Conservation (phyloP, 108 stramenopile genomes). For the Pseudonitzschia pungens region DNA sequence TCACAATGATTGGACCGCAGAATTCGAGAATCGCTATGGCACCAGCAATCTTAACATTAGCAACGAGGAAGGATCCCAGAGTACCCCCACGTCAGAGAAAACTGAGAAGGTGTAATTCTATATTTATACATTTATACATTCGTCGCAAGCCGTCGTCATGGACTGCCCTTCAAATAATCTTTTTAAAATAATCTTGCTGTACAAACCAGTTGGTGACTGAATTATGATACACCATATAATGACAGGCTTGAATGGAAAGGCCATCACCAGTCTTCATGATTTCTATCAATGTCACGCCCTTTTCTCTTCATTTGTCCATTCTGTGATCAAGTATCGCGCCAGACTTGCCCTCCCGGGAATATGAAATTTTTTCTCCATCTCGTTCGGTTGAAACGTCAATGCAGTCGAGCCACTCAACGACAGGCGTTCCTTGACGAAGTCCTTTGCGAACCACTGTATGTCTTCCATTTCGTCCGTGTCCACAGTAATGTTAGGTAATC, state of each 20-base stretch:
- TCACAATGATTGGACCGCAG: too few species aligned
- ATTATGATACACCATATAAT: too few species aligned
- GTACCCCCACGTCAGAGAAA: too few species aligned
- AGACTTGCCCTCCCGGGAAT: slow-evolving; percentile 32
- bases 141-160: too few species aligned
- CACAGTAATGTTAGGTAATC: slow-evolving; percentile 15
- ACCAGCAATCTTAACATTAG: not conserved
- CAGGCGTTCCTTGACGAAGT: slow-evolving; percentile 22
- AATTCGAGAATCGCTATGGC: not conserved
- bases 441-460: slow-evolving; percentile 26
- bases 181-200: too few species aligned
- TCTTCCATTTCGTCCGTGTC: slow-evolving; percentile 35
- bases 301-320: slow-evolving; percentile 21
- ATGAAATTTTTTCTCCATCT: slow-evolving; percentile 25
- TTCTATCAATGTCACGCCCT: too few species aligned
- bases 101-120: too few species aligned
- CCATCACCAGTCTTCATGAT: too few species aligned
- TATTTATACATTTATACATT: too few species aligned
- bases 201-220: too few species aligned
- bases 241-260: too few species aligned
- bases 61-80: not conserved
- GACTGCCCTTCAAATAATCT: too few species aligned
- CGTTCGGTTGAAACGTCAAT: slow-evolving; percentile 21
- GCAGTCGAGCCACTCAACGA: slow-evolving; percentile 23
- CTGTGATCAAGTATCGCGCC: slow-evolving; percentile 23